A percentile compares a stretch with the other conserved stretches of the same genome.
Conservation (phyloP, 2,329 filamentous ascomycete species). For the Xylaria polymorpha region DNA sequence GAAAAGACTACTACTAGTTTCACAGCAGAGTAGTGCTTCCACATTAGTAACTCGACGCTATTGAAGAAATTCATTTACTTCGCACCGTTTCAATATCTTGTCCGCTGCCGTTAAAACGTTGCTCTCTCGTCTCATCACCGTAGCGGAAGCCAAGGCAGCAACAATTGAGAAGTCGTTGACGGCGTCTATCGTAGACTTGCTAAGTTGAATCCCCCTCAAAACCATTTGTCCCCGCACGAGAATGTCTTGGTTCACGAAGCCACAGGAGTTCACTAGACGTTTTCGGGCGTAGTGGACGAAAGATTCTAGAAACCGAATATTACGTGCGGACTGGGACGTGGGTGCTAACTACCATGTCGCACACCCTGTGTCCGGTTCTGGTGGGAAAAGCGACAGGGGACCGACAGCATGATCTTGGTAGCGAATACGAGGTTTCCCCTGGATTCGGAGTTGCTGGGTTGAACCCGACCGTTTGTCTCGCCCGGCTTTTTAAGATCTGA, state of each 20-base stretch:
- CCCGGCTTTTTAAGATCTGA: neutral
- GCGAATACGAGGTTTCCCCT: slow-evolving; percentile 32
- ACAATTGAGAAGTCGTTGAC: neutral
- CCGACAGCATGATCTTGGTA: slow-evolving; percentile 51
- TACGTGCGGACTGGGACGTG: neutral
- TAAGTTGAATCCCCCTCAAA: neutral
- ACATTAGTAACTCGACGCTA: neutral
- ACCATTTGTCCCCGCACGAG: neutral
- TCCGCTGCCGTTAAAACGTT: neutral
- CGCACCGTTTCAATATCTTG: neutral
- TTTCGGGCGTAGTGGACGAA: neutral
- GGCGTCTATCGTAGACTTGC: neutral
- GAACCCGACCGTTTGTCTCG: slow-evolving; percentile 2
- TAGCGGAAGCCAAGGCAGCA: neutral
- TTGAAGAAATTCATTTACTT: neutral
- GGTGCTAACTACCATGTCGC: neutral
- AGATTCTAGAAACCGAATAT: neutral
- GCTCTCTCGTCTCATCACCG: no score
- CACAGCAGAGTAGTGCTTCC: neutral
- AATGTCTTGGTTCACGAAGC: slow-evolving; percentile 3
- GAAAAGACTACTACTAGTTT: neutral
- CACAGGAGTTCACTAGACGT: neutral
- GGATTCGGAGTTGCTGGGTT: slow-evolving; percentile 10
- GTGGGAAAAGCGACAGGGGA: slow-evolving; percentile 45
- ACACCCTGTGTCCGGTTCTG: neutral